These are phyloP conservation scores for Psilocybe azurescens DNA, from an alignment of 768 basidiomycete genomes.

Conservation along the genomic window DNA sequence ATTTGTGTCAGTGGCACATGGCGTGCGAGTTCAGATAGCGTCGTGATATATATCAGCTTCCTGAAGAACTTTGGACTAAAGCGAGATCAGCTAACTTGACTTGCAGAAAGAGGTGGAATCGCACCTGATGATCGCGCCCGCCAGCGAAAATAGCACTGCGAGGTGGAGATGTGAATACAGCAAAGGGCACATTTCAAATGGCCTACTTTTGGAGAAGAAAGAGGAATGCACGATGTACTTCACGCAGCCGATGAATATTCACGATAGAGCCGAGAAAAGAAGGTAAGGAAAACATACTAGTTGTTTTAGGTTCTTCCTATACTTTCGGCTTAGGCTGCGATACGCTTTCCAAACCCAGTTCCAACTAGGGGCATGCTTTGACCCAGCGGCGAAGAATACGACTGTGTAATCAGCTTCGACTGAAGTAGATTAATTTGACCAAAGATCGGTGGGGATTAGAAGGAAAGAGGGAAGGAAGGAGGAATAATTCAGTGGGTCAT, in stretches of 20 bases:
- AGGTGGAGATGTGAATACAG: conserved; percentile 10
- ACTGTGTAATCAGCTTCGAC: conserved; percentile 91
- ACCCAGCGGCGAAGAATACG: conserved; percentile 85
- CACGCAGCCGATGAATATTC: conserved; percentile 3
- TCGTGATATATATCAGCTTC: conserved; percentile 78
- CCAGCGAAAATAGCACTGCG: conserved; percentile 86
- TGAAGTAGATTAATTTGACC: conserved; percentile 29
- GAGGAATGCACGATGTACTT: conserved; percentile 89
- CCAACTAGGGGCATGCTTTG: conserved; percentile 77
- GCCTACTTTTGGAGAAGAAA: conserved; percentile 85
- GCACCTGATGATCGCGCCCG: conserved; percentile 88
- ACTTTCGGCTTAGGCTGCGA: conserved; percentile 78
- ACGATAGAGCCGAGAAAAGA: not conserved
- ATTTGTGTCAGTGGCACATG: conserved; percentile 88
- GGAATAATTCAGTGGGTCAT: conserved; percentile 1
- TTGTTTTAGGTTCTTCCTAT: conserved; percentile 87
- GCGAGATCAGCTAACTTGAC: not conserved
- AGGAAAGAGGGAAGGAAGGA: not conserved
- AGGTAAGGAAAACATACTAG: conserved; percentile 51
- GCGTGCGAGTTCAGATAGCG: conserved; percentile 77
- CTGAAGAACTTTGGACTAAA: conserved; percentile 89
- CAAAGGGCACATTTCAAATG: not conserved
- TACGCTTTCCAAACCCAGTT: conserved; percentile 95
- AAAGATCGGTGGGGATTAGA: not conserved
- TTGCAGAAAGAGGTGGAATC: not conserved